A percentile compares a stretch with the other conserved stretches of the same genome.
These are phyloP conservation scores for Leccinum angustisporum DNA, from an alignment of 1,284 basidiomycete species.

Conservation along the genomic window DNA sequence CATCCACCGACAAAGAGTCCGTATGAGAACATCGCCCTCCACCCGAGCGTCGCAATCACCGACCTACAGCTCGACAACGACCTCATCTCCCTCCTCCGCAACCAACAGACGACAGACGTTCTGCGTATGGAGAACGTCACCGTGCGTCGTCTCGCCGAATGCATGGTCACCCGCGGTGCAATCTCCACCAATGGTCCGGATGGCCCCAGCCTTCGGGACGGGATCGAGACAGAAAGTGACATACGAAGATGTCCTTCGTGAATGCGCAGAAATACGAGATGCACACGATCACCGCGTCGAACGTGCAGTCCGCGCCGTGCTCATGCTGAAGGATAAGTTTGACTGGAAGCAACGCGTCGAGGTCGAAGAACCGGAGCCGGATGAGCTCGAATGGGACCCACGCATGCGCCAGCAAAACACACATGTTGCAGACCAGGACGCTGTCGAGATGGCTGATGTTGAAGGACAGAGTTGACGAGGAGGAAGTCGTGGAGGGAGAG, in stretches of 20 bases:
- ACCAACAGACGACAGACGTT: constrained; percentile 74
- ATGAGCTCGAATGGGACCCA: constrained; percentile 69
- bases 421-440: constrained; percentile 26
- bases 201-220: constrained; percentile 4
- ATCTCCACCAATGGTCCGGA: constrained; percentile 48
- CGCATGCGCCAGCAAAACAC: constrained; percentile 33
- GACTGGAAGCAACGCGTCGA: constrained; percentile 75
- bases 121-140: constrained; percentile 64
- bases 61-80: constrained; percentile 70
- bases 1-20: constrained; percentile 37
- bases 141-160: constrained; percentile 64
- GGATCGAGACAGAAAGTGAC: constrained; percentile 23
- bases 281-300: constrained; percentile 73
- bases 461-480: constrained; percentile 37
- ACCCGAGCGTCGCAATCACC: constrained; percentile 55
- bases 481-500: constrained; percentile 37
- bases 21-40: constrained; percentile 63
- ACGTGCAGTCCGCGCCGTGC: constrained; percentile 68
- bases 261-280: constrained; percentile 61
- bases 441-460: constrained; percentile 41
- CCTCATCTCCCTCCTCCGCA: constrained; percentile 68
- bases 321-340: constrained; percentile 70
- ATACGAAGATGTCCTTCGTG: constrained; percentile 53
- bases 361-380: constrained; percentile 72
- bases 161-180: constrained; percentile 61